Conservation (phyloP, 306 rosid genomes). For the Sesbania bispinosa region DNA sequence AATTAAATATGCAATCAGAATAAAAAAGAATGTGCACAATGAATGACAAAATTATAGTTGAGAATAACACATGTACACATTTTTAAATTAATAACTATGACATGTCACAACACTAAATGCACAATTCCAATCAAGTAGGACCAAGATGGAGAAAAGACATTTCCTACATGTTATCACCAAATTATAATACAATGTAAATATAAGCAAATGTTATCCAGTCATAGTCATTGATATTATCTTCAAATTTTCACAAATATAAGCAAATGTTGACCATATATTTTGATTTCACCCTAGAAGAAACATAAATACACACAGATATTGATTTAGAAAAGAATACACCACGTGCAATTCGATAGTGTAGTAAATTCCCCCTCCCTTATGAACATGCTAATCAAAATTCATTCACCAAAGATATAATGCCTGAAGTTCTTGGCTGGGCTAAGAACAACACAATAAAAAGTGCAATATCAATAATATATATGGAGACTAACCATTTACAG, state of each 20-base stretch:
- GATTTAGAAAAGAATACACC: not conserved
- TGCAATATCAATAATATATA: not conserved
- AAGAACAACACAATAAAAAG: not conserved
- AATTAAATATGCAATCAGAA: too few relatives aligned
- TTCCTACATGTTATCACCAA: too few relatives aligned
- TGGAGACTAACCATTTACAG: not conserved
- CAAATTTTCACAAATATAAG: not conserved
- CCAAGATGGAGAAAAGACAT: too few relatives aligned
- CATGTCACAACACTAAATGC: too few relatives aligned
- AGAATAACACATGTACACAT: too few relatives aligned
- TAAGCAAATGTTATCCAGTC: not conserved
- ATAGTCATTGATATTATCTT: not conserved
- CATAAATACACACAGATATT: not conserved
- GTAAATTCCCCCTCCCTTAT: not conserved
- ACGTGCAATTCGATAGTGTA: not conserved
- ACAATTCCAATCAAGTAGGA: too few relatives aligned
- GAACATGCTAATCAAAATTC: not conserved
- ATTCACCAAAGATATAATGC: not conserved
- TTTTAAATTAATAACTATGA: too few relatives aligned
- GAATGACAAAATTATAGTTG: too few relatives aligned
- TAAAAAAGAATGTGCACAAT: too few relatives aligned
- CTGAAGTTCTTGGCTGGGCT: not conserved
- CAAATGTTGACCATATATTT: not conserved
- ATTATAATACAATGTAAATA: not conserved
- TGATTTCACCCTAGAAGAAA: not conserved